Base-by-base conservation (phyloP, 164 flowering plant genomes). In the Cinnamomum micranthum region DNA sequence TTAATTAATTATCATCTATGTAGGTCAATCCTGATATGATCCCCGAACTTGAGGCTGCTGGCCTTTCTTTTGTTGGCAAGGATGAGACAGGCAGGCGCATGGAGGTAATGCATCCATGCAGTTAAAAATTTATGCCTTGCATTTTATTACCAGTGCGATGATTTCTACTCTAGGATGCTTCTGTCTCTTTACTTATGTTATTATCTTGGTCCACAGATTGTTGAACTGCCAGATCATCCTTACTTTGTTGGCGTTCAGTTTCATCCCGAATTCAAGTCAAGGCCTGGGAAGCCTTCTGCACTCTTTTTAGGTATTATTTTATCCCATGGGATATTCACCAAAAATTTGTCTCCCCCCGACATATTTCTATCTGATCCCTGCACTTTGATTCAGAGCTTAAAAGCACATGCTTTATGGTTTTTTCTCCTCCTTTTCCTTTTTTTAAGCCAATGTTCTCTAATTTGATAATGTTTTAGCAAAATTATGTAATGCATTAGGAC, bases 241-340 rank as follows among this genome's bases (percentile, higher is more conserved):
- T 95, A 85, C 74, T 93, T 83, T 73, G 77, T 95, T 68, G 99
- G 96, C 22, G 98, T 83, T 76, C 99, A 95, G 74, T 95, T 93
- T 75, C 98, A 95, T 80, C 99, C 99, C 11, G 99, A 95, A 74
- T 93, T 89, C 75, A 92, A 89, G 77, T 93, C 99, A 58, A 88
- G 98, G 73, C 98, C 98, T 14, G 94, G 91, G 68, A 90, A 84
- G 70, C 98, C 99, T 74, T 93, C 97, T 71, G 84, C 96, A 35
- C 80, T 88, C 5, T 95, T 95, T 81, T 81, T 90, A 84, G 99
- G 99, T 95, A 87, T 65, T 63, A 78, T 4, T n/a, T 65, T 55
- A 55, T 55, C n/a, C 20, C 60, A 3, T 19, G 7, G 17, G 20
- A 55, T 55, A 15, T 55, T 55, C 60, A 15, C n/a, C 60, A 55